Evolutionary conservation across 1,139 yeast species (phyloP).

Genomic region (Diutina rugosa): DNA sequence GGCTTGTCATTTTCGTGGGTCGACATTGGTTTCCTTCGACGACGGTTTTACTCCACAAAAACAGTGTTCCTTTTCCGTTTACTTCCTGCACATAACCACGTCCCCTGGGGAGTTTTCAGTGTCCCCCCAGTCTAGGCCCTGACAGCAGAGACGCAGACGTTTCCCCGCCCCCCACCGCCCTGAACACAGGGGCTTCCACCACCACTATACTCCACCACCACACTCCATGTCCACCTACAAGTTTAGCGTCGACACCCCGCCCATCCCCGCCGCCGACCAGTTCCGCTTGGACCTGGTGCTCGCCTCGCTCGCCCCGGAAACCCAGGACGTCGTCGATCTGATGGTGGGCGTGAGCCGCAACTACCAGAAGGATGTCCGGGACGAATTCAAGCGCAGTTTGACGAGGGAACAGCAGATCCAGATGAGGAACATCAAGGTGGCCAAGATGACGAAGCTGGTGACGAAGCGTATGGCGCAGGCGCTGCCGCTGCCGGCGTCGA

Average conservation of each 20-base stretch:
- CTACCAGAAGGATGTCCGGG: conserved; percentile 29
- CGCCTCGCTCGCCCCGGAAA: conserved; percentile 15
- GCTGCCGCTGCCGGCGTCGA: neutral
- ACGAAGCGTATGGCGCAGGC: conserved; percentile 11
- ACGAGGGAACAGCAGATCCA: conserved; percentile 26
- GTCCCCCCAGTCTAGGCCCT: neutral
- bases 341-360: conserved; percentile 19
- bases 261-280: conserved; percentile 22
- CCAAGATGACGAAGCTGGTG: conserved; percentile 14
- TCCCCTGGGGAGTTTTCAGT: neutral
- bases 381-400: conserved; percentile 21
- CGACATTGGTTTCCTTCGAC: too few relatives aligned
- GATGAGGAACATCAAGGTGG: conserved; percentile 20
- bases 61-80: neutral
- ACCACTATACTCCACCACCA: neutral
- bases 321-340: conserved; percentile 22
- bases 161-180: too few relatives aligned
- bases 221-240: neutral
- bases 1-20: too few relatives aligned
- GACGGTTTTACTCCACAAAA: too few relatives aligned
- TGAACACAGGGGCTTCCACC: neutral
- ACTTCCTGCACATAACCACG: neutral
- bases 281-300: conserved; percentile 28
- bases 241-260: conserved; percentile 2
- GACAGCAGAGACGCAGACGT: too few relatives aligned